Conservation (phyloP, 306 rosid species). For the Ochetophila trinervis region DNA sequence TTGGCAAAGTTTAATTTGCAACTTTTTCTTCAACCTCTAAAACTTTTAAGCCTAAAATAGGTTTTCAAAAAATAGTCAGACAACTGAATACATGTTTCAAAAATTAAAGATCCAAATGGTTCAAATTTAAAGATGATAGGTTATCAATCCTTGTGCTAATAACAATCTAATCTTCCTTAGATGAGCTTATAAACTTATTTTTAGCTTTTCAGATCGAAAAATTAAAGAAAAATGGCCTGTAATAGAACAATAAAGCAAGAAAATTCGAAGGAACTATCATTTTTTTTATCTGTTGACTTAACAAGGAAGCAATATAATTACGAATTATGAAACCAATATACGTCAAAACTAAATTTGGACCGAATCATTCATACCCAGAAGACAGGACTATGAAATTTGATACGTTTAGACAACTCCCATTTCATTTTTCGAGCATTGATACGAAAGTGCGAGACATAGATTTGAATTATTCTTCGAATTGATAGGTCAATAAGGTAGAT, state of each 20-base stretch:
- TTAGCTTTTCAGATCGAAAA: too few species aligned
- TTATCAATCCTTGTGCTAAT: too few species aligned
- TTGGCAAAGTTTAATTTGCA: too few species aligned
- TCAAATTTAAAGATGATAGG: too few species aligned
- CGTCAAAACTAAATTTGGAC: neutral
- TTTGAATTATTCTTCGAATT: neutral
- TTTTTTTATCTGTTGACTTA: too few species aligned
- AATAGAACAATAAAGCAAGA: too few species aligned
- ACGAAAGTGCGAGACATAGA: neutral
- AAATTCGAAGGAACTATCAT: too few species aligned
- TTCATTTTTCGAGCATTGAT: neutral
- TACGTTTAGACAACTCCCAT: neutral
- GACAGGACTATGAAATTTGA: neutral
- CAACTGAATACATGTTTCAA: neutral
- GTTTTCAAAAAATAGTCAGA: neutral
- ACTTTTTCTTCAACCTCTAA: neutral
- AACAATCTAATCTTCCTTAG: too few species aligned
- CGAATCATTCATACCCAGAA: neutral
- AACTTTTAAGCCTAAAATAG: neutral
- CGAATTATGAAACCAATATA: neutral
- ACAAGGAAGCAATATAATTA: neutral
- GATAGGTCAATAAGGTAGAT: conserved; percentile 13
- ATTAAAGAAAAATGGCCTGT: too few species aligned
- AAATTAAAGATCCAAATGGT: too few species aligned
- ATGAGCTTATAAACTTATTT: too few species aligned